These are phyloP conservation scores for Globisporangium spiculum DNA, from an alignment of 352 stramenopile genomes.

Conservation along the genomic window DNA sequence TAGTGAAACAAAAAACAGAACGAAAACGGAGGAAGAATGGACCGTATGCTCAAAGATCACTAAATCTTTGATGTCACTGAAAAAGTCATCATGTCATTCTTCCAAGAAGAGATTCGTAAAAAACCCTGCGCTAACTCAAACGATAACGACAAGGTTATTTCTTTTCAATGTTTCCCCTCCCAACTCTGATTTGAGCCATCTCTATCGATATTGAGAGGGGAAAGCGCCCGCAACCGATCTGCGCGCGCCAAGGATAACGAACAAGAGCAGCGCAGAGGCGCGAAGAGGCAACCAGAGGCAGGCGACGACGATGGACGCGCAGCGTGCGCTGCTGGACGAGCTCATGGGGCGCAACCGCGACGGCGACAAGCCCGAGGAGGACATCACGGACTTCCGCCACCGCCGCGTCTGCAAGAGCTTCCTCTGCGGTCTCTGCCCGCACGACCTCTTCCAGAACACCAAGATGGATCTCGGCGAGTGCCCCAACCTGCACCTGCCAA, in stretches of 20 bases:
- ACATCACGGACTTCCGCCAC: conserved; percentile 71
- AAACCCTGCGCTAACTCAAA: background rate
- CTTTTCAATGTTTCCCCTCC: background rate
- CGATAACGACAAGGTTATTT: background rate
- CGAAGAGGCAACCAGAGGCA: background rate
- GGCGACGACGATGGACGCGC: conserved; percentile 59
- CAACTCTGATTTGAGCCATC: background rate
- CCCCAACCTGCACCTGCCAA: conserved; percentile 63
- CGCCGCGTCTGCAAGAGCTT: conserved; percentile 77
- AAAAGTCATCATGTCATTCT: background rate
- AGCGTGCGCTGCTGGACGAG: conserved; percentile 84
- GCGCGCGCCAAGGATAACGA: background rate
- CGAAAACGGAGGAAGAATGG: background rate
- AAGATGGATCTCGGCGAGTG: conserved; percentile 84
- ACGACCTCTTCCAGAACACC: conserved; percentile 90
- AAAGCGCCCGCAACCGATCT: background rate
- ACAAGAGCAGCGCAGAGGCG: background rate
- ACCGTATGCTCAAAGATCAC: too few species aligned
- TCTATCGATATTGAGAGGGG: background rate
- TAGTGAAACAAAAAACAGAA: background rate
- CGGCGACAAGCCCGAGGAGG: conserved; percentile 78
- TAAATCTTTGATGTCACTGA: background rate
- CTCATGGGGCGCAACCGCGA: conserved; percentile 92
- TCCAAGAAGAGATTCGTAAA: background rate
- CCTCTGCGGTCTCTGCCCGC: conserved; percentile 78